Percentiles rank a stretch among this genome's conserved stretches.
These are phyloP conservation scores for Lachancea sp. DNA, from an alignment of 805 yeast species.

Conservation along the genomic window DNA sequence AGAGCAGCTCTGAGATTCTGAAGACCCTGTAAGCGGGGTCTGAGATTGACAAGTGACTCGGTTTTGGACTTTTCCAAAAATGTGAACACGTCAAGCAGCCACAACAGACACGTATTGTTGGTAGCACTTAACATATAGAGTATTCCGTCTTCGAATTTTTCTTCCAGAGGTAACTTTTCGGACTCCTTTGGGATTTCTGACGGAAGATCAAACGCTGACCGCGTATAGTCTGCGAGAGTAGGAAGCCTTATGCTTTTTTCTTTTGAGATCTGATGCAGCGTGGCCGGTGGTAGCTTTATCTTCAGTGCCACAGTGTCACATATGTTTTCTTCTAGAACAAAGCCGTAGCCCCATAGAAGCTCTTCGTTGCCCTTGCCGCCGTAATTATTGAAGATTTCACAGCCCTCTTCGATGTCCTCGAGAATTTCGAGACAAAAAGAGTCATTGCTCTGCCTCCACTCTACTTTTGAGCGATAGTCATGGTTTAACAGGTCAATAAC, in stretches of 20 bases:
- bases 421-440: constrained; percentile 46
- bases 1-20: constrained; percentile 49
- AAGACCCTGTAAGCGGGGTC: constrained; percentile 55
- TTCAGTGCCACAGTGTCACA: constrained; percentile 61
- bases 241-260: constrained; percentile 34
- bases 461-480: constrained; percentile 50
- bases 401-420: constrained; percentile 22
- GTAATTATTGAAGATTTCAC: constrained; percentile 70
- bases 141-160: constrained; percentile 28
- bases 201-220: constrained; percentile 31
- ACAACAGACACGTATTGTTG: constrained; percentile 13
- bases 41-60: constrained; percentile 34
- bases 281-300: constrained; percentile 39
- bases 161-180: not conserved
- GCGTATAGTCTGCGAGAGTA: constrained; percentile 36
- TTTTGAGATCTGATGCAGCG: constrained; percentile 30
- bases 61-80: constrained; percentile 33
- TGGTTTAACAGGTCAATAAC: constrained; percentile 76
- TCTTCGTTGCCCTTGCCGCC: constrained; percentile 92
- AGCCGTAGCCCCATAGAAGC: constrained; percentile 61
- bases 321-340: constrained; percentile 44
- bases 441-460: constrained; percentile 45
- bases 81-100: constrained; percentile 30
- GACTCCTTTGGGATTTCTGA: constrained; percentile 10
- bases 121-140: constrained; percentile 30